phyloP scores from a whole-genome alignment of 371 early-diverging fungal genomes.

The Mortierella sp. region DNA sequence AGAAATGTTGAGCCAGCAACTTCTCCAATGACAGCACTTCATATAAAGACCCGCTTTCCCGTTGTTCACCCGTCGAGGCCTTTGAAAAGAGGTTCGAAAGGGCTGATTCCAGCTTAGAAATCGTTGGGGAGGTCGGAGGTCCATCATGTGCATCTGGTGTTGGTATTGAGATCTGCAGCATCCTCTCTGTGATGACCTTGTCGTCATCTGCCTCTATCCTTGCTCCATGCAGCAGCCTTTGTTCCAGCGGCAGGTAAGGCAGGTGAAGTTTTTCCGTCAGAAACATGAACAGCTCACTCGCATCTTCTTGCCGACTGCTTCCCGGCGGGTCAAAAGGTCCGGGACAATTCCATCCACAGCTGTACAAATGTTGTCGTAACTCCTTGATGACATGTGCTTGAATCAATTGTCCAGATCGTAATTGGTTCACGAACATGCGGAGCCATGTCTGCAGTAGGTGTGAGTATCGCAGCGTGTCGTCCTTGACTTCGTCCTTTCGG shows the following conservation, averaged over 20 bases:
- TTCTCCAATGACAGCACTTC: slow-evolving; percentile 53
- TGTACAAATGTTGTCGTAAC: slow-evolving; percentile 58
- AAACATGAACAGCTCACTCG: slow-evolving; percentile 67
- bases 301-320: slow-evolving; percentile 66
- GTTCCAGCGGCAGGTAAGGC: slow-evolving; percentile 68
- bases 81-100: slow-evolving; percentile 31
- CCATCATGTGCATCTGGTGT: slow-evolving; percentile 11
- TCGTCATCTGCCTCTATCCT: slow-evolving; percentile 62
- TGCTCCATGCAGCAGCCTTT: slow-evolving; percentile 67
- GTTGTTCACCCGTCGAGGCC: not conserved
- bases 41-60: not conserved
- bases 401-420: slow-evolving; percentile 61
- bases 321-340: slow-evolving; percentile 41
- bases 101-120: slow-evolving; percentile 19
- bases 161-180: slow-evolving; percentile 62
- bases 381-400: slow-evolving; percentile 58
- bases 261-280: slow-evolving; percentile 64
- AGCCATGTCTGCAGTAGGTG: slow-evolving; percentile 59
- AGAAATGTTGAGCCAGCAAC: slow-evolving; percentile 53
- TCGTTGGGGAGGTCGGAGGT: not conserved
- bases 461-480: slow-evolving; percentile 18
- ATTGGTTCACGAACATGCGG: slow-evolving; percentile 65
- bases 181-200: slow-evolving; percentile 66
- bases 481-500: slow-evolving; percentile 14
- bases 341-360: slow-evolving; percentile 61